Conservation (phyloP, 73 alveolate genomes). For the Paramecium tetraurelia region DNA sequence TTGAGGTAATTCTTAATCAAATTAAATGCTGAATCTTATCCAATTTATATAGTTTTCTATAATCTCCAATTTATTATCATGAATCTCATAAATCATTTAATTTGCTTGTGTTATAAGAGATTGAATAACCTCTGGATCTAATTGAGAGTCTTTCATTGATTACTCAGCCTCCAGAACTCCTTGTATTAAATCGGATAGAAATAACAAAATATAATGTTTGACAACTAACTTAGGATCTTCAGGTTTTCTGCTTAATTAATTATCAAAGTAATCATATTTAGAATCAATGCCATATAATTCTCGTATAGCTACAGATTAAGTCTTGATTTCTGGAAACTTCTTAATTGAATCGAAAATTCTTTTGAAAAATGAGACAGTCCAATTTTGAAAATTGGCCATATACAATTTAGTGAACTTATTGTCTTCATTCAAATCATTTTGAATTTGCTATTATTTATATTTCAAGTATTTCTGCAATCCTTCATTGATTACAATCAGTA, state of each 20-base stretch:
- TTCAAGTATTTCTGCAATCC: constrained; percentile 15
- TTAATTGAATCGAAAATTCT: constrained; percentile 17
- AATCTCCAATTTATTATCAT: constrained; percentile 46
- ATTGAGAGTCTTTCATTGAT: not conserved
- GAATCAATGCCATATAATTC: not conserved
- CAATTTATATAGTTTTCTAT: constrained; percentile 27
- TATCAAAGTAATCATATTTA: constrained; percentile 9
- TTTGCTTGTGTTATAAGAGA: not conserved
- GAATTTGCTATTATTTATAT: not conserved
- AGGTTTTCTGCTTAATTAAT: not conserved
- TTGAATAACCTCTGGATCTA: not conserved
- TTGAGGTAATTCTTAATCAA: not conserved
- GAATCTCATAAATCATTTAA: not conserved
- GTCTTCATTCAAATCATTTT: constrained; percentile 8
- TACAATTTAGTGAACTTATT: constrained; percentile 16
- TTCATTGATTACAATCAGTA: not conserved
- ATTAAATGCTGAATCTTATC: not conserved
- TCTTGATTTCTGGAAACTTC: not conserved
- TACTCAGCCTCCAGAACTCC: not conserved
- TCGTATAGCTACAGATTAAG: not conserved
- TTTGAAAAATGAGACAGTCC: constrained; percentile 9
- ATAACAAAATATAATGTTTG: not conserved
- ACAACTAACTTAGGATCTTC: constrained; percentile 21
- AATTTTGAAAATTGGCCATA: not conserved
- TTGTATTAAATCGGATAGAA: constrained; percentile 11